Conservation (phyloP, 2,329 filamentous ascomycete genomes). For the Penicillium olsonii region DNA sequence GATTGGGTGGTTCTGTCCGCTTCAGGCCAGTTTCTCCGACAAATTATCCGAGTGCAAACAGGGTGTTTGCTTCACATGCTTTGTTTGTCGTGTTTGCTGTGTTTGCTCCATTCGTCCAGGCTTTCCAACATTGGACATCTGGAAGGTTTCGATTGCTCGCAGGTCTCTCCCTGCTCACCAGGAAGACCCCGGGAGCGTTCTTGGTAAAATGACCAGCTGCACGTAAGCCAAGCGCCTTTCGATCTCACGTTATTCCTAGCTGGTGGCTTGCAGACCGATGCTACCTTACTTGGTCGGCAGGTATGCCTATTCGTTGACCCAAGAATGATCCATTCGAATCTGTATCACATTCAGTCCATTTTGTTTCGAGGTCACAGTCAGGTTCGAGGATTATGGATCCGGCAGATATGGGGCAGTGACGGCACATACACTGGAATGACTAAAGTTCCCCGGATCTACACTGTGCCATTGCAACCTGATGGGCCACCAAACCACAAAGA, state of each 20-base stretch:
- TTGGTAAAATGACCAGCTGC: background rate
- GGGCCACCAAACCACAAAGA: background rate
- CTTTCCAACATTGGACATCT: no score
- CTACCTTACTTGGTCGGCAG: background rate
- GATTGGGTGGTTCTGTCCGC: slow-evolving; percentile 17
- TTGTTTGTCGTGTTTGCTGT: background rate
- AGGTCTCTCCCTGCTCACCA: background rate
- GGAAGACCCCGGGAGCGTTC: background rate
- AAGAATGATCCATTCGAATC: no score
- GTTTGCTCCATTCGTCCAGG: no score
- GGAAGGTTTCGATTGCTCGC: background rate
- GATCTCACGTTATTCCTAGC: background rate
- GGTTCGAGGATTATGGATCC: background rate
- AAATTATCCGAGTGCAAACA: slow-evolving; percentile 17
- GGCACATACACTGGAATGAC: background rate
- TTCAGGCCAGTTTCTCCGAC: slow-evolving; percentile 17
- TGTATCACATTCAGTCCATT: no score
- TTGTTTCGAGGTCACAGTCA: no score
- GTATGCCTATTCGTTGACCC: background rate
- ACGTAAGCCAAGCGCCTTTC: background rate
- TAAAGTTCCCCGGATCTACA: background rate
- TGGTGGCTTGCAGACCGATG: background rate
- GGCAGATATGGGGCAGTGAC: background rate
- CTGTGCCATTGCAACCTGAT: background rate
- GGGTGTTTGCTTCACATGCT: background rate